A percentile compares a stretch with the other conserved stretches of the same genome.
Evolutionary conservation across 1,284 basidiomycete species (phyloP).

Genomic region (Tilletia setariae): DNA sequence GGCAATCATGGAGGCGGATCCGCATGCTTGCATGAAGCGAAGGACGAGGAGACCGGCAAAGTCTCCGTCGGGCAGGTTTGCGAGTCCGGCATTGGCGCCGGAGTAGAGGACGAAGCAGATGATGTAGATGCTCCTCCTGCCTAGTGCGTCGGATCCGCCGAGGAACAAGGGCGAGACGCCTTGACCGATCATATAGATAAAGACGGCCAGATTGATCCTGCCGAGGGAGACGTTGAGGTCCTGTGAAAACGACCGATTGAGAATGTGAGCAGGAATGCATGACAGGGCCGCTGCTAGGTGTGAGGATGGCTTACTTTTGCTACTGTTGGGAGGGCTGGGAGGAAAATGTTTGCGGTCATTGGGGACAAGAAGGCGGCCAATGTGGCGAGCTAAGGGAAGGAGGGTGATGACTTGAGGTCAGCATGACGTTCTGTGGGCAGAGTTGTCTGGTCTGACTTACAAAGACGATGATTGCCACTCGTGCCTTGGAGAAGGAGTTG

Average conservation of each 20-base stretch:
- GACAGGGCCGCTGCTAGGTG: no score
- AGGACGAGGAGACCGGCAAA: constrained; percentile 14
- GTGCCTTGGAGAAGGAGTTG: background rate
- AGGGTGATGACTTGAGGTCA: background rate
- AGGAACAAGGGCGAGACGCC: constrained; percentile 16
- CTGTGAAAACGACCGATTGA: background rate
- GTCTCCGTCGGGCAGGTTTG: constrained; percentile 14
- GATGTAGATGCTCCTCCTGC: constrained; percentile 11
- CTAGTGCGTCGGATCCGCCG: constrained; percentile 6
- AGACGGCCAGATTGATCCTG: constrained; percentile 4
- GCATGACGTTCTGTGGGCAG: no score
- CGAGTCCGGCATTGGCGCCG: constrained; percentile 16
- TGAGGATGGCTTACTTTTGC: background rate
- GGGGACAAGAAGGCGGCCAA: constrained; percentile 6
- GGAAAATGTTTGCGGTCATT: constrained; percentile 11
- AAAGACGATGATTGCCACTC: background rate
- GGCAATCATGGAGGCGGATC: constrained; percentile 14
- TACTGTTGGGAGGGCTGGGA: background rate
- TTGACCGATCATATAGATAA: constrained; percentile 16
- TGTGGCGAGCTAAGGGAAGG: constrained; percentile 14
- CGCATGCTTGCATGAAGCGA: constrained; percentile 14
- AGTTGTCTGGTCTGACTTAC: no score
- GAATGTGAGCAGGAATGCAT: no score
- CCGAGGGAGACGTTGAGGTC: constrained; percentile 5
- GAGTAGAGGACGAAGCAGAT: constrained; percentile 19